These are phyloP conservation scores for Wallacemonas sp. DNA, from an alignment of 208 protist species.

Conservation along the genomic window DNA sequence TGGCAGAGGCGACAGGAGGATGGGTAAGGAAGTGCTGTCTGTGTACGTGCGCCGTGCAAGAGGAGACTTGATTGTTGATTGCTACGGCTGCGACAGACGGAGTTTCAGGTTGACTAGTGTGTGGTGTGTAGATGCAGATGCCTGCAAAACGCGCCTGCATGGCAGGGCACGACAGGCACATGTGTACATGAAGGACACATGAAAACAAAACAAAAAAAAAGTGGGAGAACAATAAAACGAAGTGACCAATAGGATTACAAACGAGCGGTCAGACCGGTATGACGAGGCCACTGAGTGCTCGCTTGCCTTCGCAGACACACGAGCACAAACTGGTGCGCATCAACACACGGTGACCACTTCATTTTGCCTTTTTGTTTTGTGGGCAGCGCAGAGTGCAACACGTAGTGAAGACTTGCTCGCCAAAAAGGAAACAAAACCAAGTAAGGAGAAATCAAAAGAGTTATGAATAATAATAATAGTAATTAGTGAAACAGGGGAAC, in stretches of 20 bases:
- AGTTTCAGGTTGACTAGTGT: background rate
- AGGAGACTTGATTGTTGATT: too few relatives aligned
- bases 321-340: too few relatives aligned
- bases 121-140: too few relatives aligned
- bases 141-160: too few relatives aligned
- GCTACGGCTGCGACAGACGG: too few relatives aligned
- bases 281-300: too few relatives aligned
- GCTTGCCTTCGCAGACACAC: too few relatives aligned
- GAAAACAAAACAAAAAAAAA: conserved; percentile 7
- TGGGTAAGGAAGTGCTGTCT: too few relatives aligned
- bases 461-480: conserved; percentile 11
- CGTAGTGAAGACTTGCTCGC: background rate
- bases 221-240: background rate
- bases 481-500: background rate
- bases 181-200: background rate
- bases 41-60: too few relatives aligned
- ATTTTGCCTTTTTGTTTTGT: background rate
- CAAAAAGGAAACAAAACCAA: conserved; percentile 13
- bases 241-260: conserved; percentile 13
- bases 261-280: too few relatives aligned
- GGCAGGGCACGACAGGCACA: background rate
- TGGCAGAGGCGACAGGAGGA: too few relatives aligned
- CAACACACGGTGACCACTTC: too few relatives aligned
- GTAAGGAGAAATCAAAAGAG: conserved; percentile 11
- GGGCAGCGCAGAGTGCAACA: background rate